phyloP scores from a whole-genome alignment of 1,284 basidiomycete genomes.

The Sparassis latifolia region DNA sequence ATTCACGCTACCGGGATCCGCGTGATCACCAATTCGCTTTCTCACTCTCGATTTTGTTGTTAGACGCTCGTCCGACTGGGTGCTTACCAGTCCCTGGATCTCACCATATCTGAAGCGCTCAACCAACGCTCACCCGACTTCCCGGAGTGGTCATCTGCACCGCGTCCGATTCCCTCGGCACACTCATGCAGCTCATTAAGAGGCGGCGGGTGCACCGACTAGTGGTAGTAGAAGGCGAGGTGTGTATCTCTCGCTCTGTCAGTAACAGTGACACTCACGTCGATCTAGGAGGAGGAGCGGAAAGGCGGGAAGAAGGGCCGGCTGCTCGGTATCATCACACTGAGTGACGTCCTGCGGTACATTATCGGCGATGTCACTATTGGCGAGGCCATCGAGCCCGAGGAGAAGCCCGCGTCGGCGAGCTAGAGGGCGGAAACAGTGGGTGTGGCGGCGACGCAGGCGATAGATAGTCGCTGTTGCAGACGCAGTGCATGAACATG shows the following conservation, averaged over 20 bases:
- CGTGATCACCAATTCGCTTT: not conserved
- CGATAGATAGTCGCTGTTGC: not conserved
- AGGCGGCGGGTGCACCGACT: conserved; percentile 91
- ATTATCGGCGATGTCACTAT: conserved; percentile 65
- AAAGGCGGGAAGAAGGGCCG: conserved; percentile 77
- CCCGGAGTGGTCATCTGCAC: conserved; percentile 94
- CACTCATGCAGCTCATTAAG: conserved; percentile 88
- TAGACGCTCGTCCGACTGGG: conserved; percentile 94
- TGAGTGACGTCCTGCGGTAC: conserved; percentile 88
- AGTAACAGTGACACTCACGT: conserved; percentile 4
- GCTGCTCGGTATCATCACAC: conserved; percentile 82
- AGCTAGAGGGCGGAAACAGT: not conserved
- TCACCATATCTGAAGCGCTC: conserved; percentile 93
- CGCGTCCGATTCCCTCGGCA: conserved; percentile 89
- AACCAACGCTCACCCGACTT: conserved; percentile 91
- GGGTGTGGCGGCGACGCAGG: not conserved
- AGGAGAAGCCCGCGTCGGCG: not conserved
- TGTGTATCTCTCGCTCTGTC: conserved; percentile 24
- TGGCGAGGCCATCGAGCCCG: conserved; percentile 26
- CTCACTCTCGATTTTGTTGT: not conserved
- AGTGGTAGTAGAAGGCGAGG: conserved; percentile 87
- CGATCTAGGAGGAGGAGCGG: conserved; percentile 63
- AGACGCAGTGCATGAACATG: not conserved
- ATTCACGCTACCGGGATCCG: not conserved
- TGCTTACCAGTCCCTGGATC: conserved; percentile 89